phyloP scores from a whole-genome alignment of 2,329 filamentous ascomycete species.

The Colletotrichum sp. region DNA sequence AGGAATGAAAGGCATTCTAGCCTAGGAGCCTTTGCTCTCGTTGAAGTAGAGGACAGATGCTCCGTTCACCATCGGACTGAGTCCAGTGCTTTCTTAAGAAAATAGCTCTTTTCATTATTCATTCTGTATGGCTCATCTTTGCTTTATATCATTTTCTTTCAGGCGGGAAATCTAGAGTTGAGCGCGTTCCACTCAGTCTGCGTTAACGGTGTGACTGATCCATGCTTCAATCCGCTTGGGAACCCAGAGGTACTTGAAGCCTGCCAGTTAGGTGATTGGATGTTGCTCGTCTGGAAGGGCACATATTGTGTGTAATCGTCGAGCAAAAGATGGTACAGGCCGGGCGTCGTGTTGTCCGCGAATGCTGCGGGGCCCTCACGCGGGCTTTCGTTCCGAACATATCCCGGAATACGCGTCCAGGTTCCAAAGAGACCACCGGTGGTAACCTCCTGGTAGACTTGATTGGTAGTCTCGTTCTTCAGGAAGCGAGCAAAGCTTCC shows the following conservation, averaged over 20 bases:
- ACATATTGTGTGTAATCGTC: constrained; percentile 50
- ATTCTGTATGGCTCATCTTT: background rate
- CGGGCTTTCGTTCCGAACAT: constrained; percentile 33
- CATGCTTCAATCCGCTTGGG: constrained; percentile 51
- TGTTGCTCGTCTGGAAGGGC: constrained; percentile 47
- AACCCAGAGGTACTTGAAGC: constrained; percentile 41
- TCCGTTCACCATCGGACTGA: background rate
- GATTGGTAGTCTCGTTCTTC: constrained; percentile 53
- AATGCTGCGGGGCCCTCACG: constrained; percentile 44
- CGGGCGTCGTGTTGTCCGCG: constrained; percentile 37
- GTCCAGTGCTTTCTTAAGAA: background rate
- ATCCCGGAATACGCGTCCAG: constrained; percentile 46
- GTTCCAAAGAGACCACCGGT: constrained; percentile 51
- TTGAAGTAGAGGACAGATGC: background rate
- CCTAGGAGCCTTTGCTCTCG: background rate
- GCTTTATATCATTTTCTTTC: background rate
- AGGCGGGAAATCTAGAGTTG: constrained; percentile 5
- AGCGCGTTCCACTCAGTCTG: constrained; percentile 42
- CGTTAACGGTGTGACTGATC: constrained; percentile 49
- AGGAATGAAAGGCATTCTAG: background rate
- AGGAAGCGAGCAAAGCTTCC: constrained; percentile 51
- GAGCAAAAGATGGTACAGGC: constrained; percentile 45
- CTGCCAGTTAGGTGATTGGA: constrained; percentile 41
- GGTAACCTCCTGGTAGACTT: constrained; percentile 53
- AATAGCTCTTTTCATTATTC: background rate